phyloP scores from a whole-genome alignment of 2,329 filamentous ascomycete genomes.

The Sphaerulina vaccinii region DNA sequence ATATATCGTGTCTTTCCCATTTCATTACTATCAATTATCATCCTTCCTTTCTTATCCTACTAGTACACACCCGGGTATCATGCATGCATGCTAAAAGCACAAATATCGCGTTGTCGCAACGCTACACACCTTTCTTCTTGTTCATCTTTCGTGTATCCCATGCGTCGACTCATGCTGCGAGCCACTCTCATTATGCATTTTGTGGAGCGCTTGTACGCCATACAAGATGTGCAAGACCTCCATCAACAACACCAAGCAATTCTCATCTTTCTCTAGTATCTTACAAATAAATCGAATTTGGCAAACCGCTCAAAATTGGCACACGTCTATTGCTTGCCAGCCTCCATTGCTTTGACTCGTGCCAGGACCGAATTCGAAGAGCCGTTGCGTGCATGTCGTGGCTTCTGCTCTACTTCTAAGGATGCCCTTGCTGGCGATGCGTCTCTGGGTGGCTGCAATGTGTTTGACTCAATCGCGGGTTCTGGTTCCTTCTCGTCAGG shows the following conservation, averaged over 20 bases:
- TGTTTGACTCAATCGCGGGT: background rate
- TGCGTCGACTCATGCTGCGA: constrained; percentile 1
- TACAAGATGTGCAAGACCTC: too few species aligned
- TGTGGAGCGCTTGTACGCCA: background rate
- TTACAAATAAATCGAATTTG: constrained; percentile 3
- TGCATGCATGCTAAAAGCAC: background rate
- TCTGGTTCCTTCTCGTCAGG: background rate
- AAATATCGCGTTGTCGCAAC: background rate
- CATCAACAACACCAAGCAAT: background rate
- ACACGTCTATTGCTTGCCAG: background rate
- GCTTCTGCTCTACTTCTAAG: constrained; percentile 11
- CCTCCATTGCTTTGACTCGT: constrained; percentile 28
- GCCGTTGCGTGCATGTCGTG: constrained; percentile 20
- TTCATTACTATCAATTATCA: too few species aligned
- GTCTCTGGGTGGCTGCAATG: constrained; percentile 2
- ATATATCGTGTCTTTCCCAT: too few species aligned
- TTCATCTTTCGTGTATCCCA: background rate
- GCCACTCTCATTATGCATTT: background rate
- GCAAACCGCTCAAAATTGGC: background rate
- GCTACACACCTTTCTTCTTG: background rate
- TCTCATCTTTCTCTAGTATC: background rate
- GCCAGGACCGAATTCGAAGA: constrained; percentile 27
- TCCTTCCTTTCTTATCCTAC: too few species aligned
- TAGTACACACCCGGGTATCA: constrained; percentile 1
- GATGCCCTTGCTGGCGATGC: constrained; percentile 11